phyloP scores from a whole-genome alignment of 192 early-diverging fungal genomes.

The Umbelopsis vinacea region DNA sequence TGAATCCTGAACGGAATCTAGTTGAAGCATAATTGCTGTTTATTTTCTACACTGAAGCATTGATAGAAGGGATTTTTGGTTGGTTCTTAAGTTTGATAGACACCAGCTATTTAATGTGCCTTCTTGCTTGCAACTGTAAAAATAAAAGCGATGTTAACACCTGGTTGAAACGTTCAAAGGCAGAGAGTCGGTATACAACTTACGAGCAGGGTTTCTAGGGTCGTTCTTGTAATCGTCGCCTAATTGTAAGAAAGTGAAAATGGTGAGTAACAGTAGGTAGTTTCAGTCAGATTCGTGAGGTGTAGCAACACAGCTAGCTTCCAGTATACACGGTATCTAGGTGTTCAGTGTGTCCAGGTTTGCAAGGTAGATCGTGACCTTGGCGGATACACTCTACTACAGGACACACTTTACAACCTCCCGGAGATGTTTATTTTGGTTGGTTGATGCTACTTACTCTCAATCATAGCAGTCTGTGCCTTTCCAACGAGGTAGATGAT shows the following conservation, averaged over 20 bases:
- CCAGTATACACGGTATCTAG: neutral
- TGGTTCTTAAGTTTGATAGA: neutral
- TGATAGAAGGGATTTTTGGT: constrained; percentile 1
- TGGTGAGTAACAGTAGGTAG: neutral
- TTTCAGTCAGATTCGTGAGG: neutral
- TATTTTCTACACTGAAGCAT: constrained; percentile 25
- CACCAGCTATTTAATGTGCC: constrained; percentile 34
- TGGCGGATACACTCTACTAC: no score
- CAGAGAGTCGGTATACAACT: constrained; percentile 21
- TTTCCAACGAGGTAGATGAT: constrained; percentile 55
- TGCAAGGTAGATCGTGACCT: no score
- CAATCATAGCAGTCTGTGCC: constrained; percentile 48
- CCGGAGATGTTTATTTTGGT: no score
- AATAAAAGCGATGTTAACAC: neutral
- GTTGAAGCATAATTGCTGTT: constrained; percentile 19
- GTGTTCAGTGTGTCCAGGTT: neutral
- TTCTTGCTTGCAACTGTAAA: constrained; percentile 39
- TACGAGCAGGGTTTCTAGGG: constrained; percentile 61
- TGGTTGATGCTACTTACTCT: constrained; percentile 44
- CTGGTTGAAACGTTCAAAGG: neutral
- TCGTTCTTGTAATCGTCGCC: constrained; percentile 58
- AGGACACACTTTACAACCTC: no score
- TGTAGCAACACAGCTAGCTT: neutral
- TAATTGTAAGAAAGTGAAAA: constrained; percentile 27
- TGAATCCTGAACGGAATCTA: neutral